Evolutionary conservation across 257 asterid genomes (phyloP).

Genomic region (Lycium barbarum): DNA sequence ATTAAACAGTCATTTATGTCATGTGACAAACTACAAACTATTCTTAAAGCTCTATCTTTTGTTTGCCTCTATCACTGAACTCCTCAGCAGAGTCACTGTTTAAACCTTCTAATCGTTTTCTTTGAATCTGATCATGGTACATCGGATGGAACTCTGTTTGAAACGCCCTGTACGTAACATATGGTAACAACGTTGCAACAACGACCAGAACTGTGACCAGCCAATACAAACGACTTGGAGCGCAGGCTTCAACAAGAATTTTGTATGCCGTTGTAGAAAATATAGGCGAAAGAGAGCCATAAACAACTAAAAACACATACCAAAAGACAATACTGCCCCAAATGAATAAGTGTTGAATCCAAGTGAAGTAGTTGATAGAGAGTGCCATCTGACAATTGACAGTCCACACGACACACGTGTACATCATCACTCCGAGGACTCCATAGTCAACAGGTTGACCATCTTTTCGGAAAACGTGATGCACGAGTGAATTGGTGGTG

Average conservation of each 20-base stretch:
- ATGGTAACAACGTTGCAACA: slow-evolving; percentile 67
- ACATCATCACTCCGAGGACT: slow-evolving; percentile 82
- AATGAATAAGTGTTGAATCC: slow-evolving; percentile 94
- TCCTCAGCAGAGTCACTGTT: slow-evolving; percentile 39
- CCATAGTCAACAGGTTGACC: slow-evolving; percentile 77
- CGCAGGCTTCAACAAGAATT: slow-evolving; percentile 84
- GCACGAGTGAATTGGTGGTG: slow-evolving; percentile 54
- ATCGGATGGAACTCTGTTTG: slow-evolving; percentile 75
- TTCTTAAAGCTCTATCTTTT: neutral
- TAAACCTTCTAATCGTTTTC: slow-evolving; percentile 39
- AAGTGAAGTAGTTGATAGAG: slow-evolving; percentile 88
- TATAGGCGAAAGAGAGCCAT: slow-evolving; percentile 66
- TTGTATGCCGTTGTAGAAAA: slow-evolving; percentile 70
- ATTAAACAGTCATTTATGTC: slow-evolving; percentile 26
- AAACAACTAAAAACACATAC: slow-evolving; percentile 69
- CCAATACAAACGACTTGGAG: slow-evolving; percentile 85
- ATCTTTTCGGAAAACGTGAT: slow-evolving; percentile 72
- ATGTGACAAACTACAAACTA: neutral
- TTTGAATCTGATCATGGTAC: slow-evolving; percentile 77
- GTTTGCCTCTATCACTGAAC: slow-evolving; percentile 20
- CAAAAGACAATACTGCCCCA: slow-evolving; percentile 92
- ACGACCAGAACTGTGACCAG: slow-evolving; percentile 63
- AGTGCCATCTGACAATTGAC: slow-evolving; percentile 96
- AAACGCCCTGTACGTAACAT: slow-evolving; percentile 62
- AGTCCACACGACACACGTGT: slow-evolving; percentile 86